These are phyloP conservation scores for Perkinsus marinus DNA, from an alignment of 169 alveolate species.

Conservation along the genomic window DNA sequence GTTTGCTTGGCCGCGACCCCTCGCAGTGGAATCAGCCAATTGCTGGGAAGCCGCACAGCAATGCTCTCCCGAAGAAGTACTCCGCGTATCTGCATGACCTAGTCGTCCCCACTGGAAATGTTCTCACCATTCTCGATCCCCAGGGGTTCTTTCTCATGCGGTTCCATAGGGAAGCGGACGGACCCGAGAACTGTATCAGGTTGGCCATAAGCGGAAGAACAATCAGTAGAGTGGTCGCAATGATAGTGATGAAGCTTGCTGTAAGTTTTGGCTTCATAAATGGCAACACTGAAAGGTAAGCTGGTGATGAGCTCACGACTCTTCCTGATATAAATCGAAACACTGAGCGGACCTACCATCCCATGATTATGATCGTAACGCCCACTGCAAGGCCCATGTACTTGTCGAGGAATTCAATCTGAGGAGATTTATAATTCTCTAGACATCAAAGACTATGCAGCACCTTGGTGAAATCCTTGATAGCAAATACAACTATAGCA, in stretches of 20 bases:
- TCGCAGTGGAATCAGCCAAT: background rate
- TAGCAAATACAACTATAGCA: background rate
- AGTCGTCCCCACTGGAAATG: background rate
- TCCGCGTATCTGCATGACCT: background rate
- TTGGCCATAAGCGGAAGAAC: background rate
- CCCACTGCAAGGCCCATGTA: background rate
- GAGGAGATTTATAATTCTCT: background rate
- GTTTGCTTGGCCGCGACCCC: background rate
- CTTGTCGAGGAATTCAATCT: background rate
- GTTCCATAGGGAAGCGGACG: background rate
- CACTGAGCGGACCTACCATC: background rate
- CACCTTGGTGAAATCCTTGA: background rate
- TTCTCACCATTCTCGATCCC: background rate
- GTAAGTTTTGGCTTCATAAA: background rate
- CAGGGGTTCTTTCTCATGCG: background rate
- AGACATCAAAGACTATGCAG: background rate
- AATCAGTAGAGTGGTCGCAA: background rate
- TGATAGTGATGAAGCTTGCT: background rate
- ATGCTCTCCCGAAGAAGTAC: background rate
- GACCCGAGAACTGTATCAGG: background rate
- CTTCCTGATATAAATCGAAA: no score
- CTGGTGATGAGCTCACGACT: no score
- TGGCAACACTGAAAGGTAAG: background rate
- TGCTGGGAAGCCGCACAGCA: background rate
- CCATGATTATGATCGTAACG: background rate